Evolutionary conservation across 2,329 filamentous ascomycete species (phyloP), one percentile per base, ranked within the genome.

Genomic region (Monilinia fructicola): DNA sequence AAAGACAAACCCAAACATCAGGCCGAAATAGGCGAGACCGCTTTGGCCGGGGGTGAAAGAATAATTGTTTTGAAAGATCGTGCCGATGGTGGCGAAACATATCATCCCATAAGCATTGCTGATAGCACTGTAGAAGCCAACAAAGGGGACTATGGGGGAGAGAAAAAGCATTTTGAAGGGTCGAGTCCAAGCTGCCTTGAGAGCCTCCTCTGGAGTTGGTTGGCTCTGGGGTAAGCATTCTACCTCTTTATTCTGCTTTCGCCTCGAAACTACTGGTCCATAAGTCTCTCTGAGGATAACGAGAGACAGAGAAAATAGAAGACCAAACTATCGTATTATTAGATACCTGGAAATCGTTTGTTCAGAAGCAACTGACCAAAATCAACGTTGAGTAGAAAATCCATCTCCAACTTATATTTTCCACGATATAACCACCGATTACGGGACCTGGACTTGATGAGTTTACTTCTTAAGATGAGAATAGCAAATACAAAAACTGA

Each of bases 391-490:
- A 74, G 78, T 81, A 84, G 66, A 84, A 83, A 1, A 81, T 77
- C 84, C 84, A 86, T 50, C 83, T 74, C 84, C 84, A 86, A 4
- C 81, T 81, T 35, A 74, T 74, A 4, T 78, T 79, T 46, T 80
- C 74, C 0, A 79, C 79, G 0, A 85, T 75, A 67, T 82, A 85
- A 0, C 82, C 83, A 10, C 84, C 84, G 50, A 81, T 81, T 2
- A 86, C 76, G 6, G 80, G 80, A 0, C 78, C 81, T 52, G 72
- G 35, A 9, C 71, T 69, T 21, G 68, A 72, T n/a, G 26, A 59
- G 40, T 23, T 0, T 59, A 16, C 23, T n/a, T 21, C 10, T n/a
- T n/a, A 16, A 35, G 11, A 2, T 3, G 4, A 4, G 16, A 48
- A 21, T 2, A 54, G n/a, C 2, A n/a, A 35, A n/a, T 48, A 35